Evolutionary conservation across 306 rosid genomes (phyloP), one percentile per base, ranked within the genome.

Genomic region (Cicer chorassanicum): DNA sequence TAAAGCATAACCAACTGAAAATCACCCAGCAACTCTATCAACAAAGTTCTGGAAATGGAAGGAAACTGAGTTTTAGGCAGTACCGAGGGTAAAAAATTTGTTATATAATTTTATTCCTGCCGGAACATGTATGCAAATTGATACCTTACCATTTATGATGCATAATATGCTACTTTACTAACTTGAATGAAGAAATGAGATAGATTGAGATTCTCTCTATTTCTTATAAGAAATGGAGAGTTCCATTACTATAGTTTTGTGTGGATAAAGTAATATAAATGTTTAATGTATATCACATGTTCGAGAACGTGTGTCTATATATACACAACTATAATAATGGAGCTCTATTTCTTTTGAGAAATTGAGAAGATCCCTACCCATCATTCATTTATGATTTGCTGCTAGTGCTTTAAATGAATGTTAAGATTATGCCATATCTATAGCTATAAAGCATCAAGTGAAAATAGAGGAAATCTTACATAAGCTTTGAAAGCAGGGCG

Each of bases 401-500:
- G 36, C 13, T 54, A 42, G 57, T 51, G 50, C 68, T 41, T 50
- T 73, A 78, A 78, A 24, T 10, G 36, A 68, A 66, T 53, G 38
- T 39, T 54, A 16, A 54, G 11, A 59, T 24, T 39, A 42, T 49
- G 54, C 36, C 40, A 83, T n/a, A 72, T 38, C 55, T 24, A 59
- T 6, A 48, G 39, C 54, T 9, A 56, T 29, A 6, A 82, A 54
- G 72, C 71, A 6, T 70, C 77, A 73, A 73, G 6, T 65, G 55
- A 75, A 73, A 70, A 53, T 67, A 50, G 65, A 80, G 49, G 53
- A 74, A 74, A 70, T 80, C 98, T 91, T 88, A 93, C 98, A 76
- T 91, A 93, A 78, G 98, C 98, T 89, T 93, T 93, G 72, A 93
- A 93, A 53, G 97, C 98, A 34, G 96, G 97, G 76, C 94, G 97